Conservation (phyloP, 129 eudicot genomes). For the Centella asiatica region DNA sequence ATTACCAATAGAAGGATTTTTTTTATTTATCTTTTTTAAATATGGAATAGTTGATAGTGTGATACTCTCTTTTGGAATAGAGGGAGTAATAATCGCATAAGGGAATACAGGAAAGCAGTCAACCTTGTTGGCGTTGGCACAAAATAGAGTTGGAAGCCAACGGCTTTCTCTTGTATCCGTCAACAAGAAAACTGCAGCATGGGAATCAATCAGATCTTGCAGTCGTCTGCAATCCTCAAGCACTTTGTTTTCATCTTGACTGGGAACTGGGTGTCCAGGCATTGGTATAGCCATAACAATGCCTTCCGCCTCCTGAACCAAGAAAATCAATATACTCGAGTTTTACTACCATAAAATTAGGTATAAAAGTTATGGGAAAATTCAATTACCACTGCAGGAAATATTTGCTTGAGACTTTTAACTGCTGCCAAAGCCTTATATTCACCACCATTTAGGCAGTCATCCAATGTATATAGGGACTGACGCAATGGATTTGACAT, state of each 20-base stretch:
- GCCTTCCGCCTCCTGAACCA: conserved; percentile 71
- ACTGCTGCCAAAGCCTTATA: conserved; percentile 74
- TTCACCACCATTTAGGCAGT: conserved; percentile 80
- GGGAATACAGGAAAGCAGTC: background rate
- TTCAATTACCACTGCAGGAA: conserved; percentile 66
- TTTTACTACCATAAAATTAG: background rate
- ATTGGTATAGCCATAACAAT: conserved; percentile 90
- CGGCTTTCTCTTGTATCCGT: conserved; percentile 98
- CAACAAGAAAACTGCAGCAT: conserved; percentile 75
- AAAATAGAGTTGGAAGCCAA: conserved; percentile 87
- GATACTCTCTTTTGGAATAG: too few relatives aligned
- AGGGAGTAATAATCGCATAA: background rate
- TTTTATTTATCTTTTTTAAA: too few relatives aligned
- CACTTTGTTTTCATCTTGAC: conserved; percentile 54
- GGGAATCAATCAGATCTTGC: conserved; percentile 59
- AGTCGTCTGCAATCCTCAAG: conserved; percentile 68
- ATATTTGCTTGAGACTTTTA: conserved; percentile 53
- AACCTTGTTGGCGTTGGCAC: conserved; percentile 55
- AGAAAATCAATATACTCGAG: background rate
- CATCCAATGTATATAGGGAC: conserved; percentile 70
- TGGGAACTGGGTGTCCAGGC: conserved; percentile 93
- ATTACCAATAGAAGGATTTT: too few relatives aligned
- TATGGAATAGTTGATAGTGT: too few relatives aligned
- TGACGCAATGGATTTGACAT: conserved; percentile 96
- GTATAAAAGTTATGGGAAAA: background rate